phyloP scores from a whole-genome alignment of 768 basidiomycete species.

The Suillus weaverae region DNA sequence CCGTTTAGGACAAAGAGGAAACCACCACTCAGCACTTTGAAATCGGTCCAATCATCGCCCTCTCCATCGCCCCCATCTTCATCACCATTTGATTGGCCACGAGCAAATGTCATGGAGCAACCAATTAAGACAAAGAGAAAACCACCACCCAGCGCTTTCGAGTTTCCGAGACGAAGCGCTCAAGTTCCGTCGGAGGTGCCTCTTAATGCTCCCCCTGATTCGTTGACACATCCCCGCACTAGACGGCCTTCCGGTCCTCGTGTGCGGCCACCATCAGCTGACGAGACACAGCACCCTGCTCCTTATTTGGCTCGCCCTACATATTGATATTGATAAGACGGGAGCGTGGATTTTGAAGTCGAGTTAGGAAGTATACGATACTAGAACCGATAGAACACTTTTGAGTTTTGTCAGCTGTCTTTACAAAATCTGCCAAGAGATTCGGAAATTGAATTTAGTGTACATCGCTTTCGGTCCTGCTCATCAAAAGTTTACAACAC shows the following conservation, averaged over 20 bases:
- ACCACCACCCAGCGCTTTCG: conserved; percentile 18
- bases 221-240: conserved; percentile 22
- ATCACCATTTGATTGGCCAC: conserved; percentile 57
- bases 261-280: conserved; percentile 20
- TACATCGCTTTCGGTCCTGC: neutral
- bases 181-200: conserved; percentile 12
- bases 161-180: conserved; percentile 20
- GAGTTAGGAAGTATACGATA: neutral
- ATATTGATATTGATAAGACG: neutral
- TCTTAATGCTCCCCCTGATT: neutral
- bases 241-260: conserved; percentile 36
- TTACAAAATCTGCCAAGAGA: neutral
- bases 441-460: neutral
- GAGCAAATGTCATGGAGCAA: conserved; percentile 36
- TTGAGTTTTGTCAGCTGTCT: neutral
- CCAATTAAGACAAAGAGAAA: conserved; percentile 21
- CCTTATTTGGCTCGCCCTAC: neutral
- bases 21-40: conserved; percentile 14
- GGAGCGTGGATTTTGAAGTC: neutral
- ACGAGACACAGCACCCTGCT: conserved; percentile 6
- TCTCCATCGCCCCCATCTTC: conserved; percentile 30
- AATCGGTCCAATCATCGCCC: conserved; percentile 24
- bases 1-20: conserved; percentile 20
- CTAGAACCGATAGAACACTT: neutral
- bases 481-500: conserved; percentile 6